Conservation (phyloP, 2,329 filamentous ascomycete genomes). For the Pseudopithomyces maydicus region DNA sequence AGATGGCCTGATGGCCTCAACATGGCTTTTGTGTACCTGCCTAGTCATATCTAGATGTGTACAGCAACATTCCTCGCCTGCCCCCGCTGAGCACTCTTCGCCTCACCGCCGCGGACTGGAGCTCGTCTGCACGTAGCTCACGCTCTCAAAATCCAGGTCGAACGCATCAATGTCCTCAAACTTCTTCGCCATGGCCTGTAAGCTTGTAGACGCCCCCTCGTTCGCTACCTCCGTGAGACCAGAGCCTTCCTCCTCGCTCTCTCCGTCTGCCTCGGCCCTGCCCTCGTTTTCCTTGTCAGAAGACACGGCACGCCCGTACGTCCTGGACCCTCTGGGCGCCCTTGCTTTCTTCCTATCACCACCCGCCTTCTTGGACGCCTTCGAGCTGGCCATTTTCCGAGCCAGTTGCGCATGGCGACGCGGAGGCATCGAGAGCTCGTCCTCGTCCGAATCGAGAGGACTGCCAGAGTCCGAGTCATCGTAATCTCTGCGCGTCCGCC, state of each 20-base stretch:
- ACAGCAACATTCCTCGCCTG: not conserved
- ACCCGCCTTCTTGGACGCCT: constrained; percentile 29
- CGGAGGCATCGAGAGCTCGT: constrained; percentile 45
- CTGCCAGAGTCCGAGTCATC: constrained; percentile 47
- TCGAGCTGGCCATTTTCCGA: constrained; percentile 27
- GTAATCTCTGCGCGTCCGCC: constrained; percentile 34
- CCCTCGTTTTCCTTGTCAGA: constrained; percentile 52
- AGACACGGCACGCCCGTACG: constrained; percentile 40
- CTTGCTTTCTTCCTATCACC: constrained; percentile 27
- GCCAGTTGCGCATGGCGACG: constrained; percentile 19
- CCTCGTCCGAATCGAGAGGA: constrained; percentile 46
- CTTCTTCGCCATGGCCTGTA: constrained; percentile 52
- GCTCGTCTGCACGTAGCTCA: constrained; percentile 43
- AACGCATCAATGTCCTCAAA: constrained; percentile 57
- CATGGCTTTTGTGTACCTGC: not conserved
- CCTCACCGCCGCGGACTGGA: constrained; percentile 48
- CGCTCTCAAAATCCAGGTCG: constrained; percentile 58
- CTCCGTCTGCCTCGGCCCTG: constrained; percentile 20
- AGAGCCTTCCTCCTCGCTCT: constrained; percentile 25
- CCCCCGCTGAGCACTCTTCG: no score
- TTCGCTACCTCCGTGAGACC: constrained; percentile 35
- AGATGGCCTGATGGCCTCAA: constrained; percentile 10
- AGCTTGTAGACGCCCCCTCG: constrained; percentile 35
- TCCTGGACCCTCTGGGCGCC: constrained; percentile 29
- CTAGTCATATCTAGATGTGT: not conserved